Evolutionary conservation across 768 basidiomycete species (phyloP).

Genomic region (Auriscalpium orientale): DNA sequence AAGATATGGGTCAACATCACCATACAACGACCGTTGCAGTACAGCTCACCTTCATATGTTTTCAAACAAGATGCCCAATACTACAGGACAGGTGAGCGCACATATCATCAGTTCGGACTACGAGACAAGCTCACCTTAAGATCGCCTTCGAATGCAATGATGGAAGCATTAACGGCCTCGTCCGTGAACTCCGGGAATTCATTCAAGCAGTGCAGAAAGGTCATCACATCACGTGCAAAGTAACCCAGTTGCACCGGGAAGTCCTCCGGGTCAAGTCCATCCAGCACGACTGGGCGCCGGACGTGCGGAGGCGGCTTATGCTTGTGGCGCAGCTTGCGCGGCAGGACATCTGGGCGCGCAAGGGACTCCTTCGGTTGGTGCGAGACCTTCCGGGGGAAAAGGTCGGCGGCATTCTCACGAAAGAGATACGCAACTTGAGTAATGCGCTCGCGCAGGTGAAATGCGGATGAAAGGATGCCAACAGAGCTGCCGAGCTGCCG

Average conservation of each 20-base stretch:
- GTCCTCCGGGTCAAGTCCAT: conserved; percentile 53
- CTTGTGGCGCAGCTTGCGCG: conserved; percentile 28
- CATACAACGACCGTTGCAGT: neutral
- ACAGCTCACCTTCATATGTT: conserved; percentile 46
- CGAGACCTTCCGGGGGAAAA: conserved; percentile 63
- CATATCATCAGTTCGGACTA: conserved; percentile 1
- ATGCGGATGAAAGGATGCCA: conserved; percentile 67
- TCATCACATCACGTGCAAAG: conserved; percentile 58
- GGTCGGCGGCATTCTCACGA: conserved; percentile 65
- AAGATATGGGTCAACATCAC: neutral
- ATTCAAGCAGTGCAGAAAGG: conserved; percentile 63
- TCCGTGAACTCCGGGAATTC: conserved; percentile 77
- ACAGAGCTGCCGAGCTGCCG: conserved; percentile 73
- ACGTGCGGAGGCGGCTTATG: conserved; percentile 35
- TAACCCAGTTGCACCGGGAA: conserved; percentile 59
- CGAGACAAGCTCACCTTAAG: conserved; percentile 39
- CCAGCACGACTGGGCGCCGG: conserved; percentile 44
- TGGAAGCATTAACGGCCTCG: conserved; percentile 61
- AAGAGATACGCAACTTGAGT: conserved; percentile 64
- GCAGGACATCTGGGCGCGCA: conserved; percentile 29
- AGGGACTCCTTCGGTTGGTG: conserved; percentile 32
- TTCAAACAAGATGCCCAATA: conserved; percentile 71
- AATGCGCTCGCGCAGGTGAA: conserved; percentile 61
- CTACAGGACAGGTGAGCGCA: conserved; percentile 25
- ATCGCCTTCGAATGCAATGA: conserved; percentile 61